Percentiles rank a stretch among this genome's conserved stretches.
These are phyloP conservation scores for Fusarium xyrophilum DNA, from an alignment of 2,329 filamentous ascomycete species.

Conservation along the genomic window DNA sequence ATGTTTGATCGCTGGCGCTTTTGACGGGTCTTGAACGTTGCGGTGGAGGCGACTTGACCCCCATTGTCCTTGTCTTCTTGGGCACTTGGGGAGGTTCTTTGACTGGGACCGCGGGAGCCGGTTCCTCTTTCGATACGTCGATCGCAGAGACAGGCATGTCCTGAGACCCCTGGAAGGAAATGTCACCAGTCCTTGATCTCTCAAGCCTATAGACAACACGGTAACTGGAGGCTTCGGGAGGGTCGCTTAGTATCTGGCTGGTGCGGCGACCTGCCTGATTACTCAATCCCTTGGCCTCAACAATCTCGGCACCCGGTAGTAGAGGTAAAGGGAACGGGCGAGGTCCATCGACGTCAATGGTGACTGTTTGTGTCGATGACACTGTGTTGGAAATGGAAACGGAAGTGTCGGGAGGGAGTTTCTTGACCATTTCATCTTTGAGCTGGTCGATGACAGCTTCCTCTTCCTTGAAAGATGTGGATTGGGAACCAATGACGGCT, in stretches of 20 bases:
- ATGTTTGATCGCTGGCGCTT: slow-evolving; percentile 1
- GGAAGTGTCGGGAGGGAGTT: slow-evolving; percentile 62
- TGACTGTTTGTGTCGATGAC: slow-evolving; percentile 67
- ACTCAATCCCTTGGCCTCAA: slow-evolving; percentile 56
- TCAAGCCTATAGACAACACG: slow-evolving; percentile 67
- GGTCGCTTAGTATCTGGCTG: slow-evolving; percentile 31
- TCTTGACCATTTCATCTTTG: slow-evolving; percentile 61
- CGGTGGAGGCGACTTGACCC: slow-evolving; percentile 17
- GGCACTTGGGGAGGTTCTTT: slow-evolving; percentile 20
- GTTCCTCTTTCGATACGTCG: slow-evolving; percentile 40
- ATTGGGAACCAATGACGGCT: neutral
- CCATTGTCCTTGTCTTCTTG: slow-evolving; percentile 14
- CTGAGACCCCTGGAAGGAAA: slow-evolving; percentile 48
- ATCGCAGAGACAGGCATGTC: slow-evolving; percentile 39
- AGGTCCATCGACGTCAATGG: slow-evolving; percentile 66
- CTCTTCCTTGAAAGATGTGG: slow-evolving; percentile 42
- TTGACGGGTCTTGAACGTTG: slow-evolving; percentile 19
- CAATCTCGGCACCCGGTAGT: slow-evolving; percentile 64
- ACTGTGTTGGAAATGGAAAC: slow-evolving; percentile 67
- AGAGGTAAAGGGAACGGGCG: slow-evolving; percentile 59
- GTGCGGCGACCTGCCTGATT: slow-evolving; percentile 15
- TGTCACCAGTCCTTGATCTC: slow-evolving; percentile 57
- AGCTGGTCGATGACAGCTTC: slow-evolving; percentile 54
- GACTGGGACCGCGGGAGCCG: neutral
- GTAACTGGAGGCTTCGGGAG: slow-evolving; percentile 49